phyloP scores from a whole-genome alignment of 1,284 basidiomycete genomes.

The Tilletia walkeri region DNA sequence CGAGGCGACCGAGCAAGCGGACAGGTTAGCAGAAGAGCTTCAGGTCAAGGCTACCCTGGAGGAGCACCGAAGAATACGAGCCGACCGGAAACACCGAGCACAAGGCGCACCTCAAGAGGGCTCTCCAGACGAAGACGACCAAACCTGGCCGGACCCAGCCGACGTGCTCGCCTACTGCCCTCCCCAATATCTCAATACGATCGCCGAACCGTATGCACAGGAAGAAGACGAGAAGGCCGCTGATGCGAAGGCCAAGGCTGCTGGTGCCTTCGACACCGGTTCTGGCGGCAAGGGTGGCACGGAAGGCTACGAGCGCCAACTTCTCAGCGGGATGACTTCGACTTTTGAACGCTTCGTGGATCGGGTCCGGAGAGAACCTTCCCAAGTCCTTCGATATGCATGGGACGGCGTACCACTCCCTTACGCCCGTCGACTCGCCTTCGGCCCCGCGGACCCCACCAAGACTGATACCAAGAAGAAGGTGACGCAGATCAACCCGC shows the following conservation, averaged over 20 bases:
- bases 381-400: slow-evolving; percentile 53
- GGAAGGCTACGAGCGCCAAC: slow-evolving; percentile 50
- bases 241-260: slow-evolving; percentile 15
- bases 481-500: slow-evolving; percentile 24
- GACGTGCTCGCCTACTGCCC: slow-evolving; percentile 31
- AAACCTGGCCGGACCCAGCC: slow-evolving; percentile 35
- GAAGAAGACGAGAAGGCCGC: slow-evolving; percentile 15
- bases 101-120: neutral
- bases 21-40: slow-evolving; percentile 48
- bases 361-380: slow-evolving; percentile 38
- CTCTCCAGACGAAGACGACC: slow-evolving; percentile 19
- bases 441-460: neutral
- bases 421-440: slow-evolving; percentile 32
- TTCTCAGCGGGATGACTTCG: slow-evolving; percentile 45
- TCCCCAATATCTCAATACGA: slow-evolving; percentile 46
- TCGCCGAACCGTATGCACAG: slow-evolving; percentile 41
- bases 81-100: neutral
- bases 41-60: slow-evolving; percentile 49
- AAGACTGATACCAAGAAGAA: neutral
- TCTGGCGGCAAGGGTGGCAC: slow-evolving; percentile 28
- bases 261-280: slow-evolving; percentile 21
- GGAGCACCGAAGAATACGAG: slow-evolving; percentile 17
- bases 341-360: slow-evolving; percentile 50
- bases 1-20: slow-evolving; percentile 26
- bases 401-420: slow-evolving; percentile 46